Evolutionary conservation across 805 yeast genomes (phyloP).

Genomic region (Tetrapisispora fleetii): DNA sequence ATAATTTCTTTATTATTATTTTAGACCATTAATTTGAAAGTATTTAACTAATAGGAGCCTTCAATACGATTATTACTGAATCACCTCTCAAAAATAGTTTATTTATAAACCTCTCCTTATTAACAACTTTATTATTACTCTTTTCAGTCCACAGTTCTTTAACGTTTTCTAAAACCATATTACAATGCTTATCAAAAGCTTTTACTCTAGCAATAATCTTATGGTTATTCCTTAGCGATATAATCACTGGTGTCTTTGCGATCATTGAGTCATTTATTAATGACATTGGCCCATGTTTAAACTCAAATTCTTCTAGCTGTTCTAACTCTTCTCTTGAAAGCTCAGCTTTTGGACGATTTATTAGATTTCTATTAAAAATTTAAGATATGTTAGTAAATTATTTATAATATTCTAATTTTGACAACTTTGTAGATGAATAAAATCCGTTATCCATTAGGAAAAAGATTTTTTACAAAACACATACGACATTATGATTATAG

Average conservation of each 20-base stretch:
- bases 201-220: conserved; percentile 82
- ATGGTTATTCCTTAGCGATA: conserved; percentile 87
- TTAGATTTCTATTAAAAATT: conserved; percentile 41
- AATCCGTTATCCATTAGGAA: not conserved
- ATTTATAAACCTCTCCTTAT: conserved; percentile 71
- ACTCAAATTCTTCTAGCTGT: conserved; percentile 81
- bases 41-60: conserved; percentile 30
- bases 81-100: conserved; percentile 94
- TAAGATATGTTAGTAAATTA: conserved; percentile 7
- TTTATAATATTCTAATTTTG: not conserved
- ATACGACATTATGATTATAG: conserved; percentile 2
- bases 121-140: conserved; percentile 47
- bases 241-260: conserved; percentile 65
- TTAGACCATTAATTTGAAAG: too few relatives aligned
- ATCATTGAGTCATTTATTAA: conserved; percentile 76
- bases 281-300: conserved; percentile 83
- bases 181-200: conserved; percentile 94
- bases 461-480: not conserved
- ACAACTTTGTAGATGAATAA: too few relatives aligned
- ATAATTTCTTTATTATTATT: too few relatives aligned
- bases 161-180: conserved; percentile 85
- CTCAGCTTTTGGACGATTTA: conserved; percentile 70
- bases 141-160: conserved; percentile 75
- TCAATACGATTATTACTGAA: conserved; percentile 76
- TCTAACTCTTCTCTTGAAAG: conserved; percentile 70